Evolutionary conservation across 2,329 filamentous ascomycete genomes (phyloP).

Genomic region (Colletotrichum cuscutae): DNA sequence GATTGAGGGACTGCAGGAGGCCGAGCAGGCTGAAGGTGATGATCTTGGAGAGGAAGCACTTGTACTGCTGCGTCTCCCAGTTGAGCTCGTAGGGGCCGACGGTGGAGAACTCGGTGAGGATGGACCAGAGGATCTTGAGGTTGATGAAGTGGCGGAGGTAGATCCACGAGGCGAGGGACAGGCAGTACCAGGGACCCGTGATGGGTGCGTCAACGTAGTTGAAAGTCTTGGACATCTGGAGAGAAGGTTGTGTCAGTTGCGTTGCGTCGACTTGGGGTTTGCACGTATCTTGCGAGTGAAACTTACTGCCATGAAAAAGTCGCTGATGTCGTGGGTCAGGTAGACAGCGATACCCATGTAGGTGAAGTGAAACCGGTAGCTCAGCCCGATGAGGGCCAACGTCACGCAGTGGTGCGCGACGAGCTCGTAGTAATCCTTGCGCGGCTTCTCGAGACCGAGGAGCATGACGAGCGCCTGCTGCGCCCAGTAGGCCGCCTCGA

Average conservation of each 20-base stretch:
- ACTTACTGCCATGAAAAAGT: conserved; percentile 79
- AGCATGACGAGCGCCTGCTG: conserved; percentile 78
- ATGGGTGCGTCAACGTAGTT: conserved; percentile 75
- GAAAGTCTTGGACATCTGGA: conserved; percentile 73
- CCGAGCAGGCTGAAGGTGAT: conserved; percentile 65
- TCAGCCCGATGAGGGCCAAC: conserved; percentile 72
- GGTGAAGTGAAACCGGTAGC: conserved; percentile 81
- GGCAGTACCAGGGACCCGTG: conserved; percentile 71
- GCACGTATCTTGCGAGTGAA: too few relatives aligned
- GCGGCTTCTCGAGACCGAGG: conserved; percentile 75
- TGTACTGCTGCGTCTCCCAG: conserved; percentile 70
- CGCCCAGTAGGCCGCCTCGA: conserved; percentile 79
- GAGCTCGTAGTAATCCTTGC: conserved; percentile 81
- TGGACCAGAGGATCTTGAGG: conserved; percentile 66
- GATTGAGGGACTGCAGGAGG: conserved; percentile 65
- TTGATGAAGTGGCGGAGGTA: conserved; percentile 78
- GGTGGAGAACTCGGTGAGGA: conserved; percentile 66
- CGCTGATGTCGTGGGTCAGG: conserved; percentile 79
- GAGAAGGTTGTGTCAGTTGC: neutral
- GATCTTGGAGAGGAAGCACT: conserved; percentile 63
- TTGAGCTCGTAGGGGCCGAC: conserved; percentile 68
- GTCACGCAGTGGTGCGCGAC: conserved; percentile 80
- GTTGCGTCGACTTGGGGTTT: neutral
- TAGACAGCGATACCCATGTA: conserved; percentile 80
- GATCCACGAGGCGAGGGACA: conserved; percentile 75